Conservation (phyloP, 2,329 filamentous ascomycete genomes). For the Alternaria postmessia region DNA sequence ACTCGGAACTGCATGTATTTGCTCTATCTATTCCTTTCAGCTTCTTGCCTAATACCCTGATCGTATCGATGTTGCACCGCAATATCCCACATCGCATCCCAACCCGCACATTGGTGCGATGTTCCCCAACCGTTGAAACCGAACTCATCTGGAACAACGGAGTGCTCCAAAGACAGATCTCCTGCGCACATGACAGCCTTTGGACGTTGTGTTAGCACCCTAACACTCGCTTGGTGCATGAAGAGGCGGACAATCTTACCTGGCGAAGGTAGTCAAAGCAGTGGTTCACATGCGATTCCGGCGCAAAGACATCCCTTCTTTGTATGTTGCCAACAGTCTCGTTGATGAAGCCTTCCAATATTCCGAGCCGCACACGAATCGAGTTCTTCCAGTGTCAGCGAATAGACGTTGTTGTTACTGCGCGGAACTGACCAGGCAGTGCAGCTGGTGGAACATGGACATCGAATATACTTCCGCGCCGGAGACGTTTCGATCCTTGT, state of each 20-base stretch:
- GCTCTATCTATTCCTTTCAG: background rate
- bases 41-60: background rate
- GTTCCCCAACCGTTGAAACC: constrained; percentile 16
- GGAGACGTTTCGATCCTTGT: constrained; percentile 9
- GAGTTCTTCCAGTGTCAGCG: constrained; percentile 8
- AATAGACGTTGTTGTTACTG: background rate
- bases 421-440: constrained; percentile 9
- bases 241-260: background rate
- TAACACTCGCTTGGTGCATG: background rate
- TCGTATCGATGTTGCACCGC: constrained; percentile 5
- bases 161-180: constrained; percentile 10
- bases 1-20: background rate
- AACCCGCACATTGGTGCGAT: constrained; percentile 10
- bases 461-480: constrained; percentile 13
- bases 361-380: constrained; percentile 6
- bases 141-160: constrained; percentile 6
- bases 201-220: background rate
- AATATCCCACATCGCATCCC: constrained; percentile 10
- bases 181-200: constrained; percentile 13
- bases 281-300: constrained; percentile 13
- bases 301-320: background rate
- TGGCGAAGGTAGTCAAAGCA: constrained; percentile 16
- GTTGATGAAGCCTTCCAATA: constrained; percentile 3
- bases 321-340: background rate
- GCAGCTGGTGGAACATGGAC: constrained; percentile 15